Base-by-base conservation (phyloP, 2,329 filamentous ascomycete genomes). In the Dendrostoma leiphaemia region DNA sequence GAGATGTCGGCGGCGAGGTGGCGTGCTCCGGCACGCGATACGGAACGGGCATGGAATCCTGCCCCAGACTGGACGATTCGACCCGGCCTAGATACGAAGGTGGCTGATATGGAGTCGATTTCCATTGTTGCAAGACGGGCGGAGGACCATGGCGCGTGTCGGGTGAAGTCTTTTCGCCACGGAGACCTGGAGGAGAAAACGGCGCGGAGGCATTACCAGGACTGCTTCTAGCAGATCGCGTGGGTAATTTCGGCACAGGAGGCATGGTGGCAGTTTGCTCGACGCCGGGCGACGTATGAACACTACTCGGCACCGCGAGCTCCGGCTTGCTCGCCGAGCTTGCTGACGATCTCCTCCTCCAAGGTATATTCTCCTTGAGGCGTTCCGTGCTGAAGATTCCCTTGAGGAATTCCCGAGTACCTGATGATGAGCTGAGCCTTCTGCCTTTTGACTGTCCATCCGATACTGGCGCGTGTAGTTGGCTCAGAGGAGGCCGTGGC, bases 1-100 rank as follows among this genome's bases (percentile, higher is more conserved):
- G 73, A 2, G 75, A 76, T 74, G 81, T 78, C 5, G 78, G 77
- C 56, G 78, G 73, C 7, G 76, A 78, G 63, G 51, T 61, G 13
- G 31, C 9, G 6, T 28, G 19, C 7, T 19, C 15, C 3, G 65
- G 47, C 64, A 58, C 44, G 9, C 61, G 60, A 26, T 58, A 64
- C 4, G 64, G 63, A n/a, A 61, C 35, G 1, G 61, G 54, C 31
- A 63, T 56, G 1, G 54, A 56, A 8, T 68, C 64, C 35, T 60
- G 49, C 15, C 54, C 60, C 9, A 63, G 53, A 9, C 62, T 62
- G 9, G 60, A 54, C 1, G 61, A 62, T 35, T 54, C 61, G 19
- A 63, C 47, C 4, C 59, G 61, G 24, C 53, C 53, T 3, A 44
- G 53, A 13, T 31, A 35, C 15, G 32, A 21, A 60, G 60, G 17